Evolutionary conservation across 2,329 filamentous ascomycete genomes (phyloP).

Genomic region (Colletotrichum sp.): DNA sequence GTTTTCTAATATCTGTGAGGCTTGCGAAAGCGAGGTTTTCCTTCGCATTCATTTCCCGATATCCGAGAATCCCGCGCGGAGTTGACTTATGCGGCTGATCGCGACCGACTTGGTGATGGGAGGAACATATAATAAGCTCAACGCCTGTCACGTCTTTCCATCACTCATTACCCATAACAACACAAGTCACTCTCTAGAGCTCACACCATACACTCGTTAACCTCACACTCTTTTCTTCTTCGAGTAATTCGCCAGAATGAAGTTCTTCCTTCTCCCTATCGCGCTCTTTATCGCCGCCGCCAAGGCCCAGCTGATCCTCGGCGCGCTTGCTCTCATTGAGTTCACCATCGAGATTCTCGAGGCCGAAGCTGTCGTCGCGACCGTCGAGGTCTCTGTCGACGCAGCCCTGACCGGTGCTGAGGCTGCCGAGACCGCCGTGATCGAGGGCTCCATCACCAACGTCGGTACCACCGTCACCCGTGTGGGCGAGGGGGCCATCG

Average conservation of each 20-base stretch:
- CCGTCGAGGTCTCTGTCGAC: background rate
- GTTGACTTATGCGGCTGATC: rapidly evolving
- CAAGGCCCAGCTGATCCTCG: background rate
- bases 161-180: no score
- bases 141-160: background rate
- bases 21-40: background rate
- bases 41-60: background rate
- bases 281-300: background rate
- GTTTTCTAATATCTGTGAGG: background rate
- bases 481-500: background rate
- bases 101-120: background rate
- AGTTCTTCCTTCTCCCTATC: background rate
- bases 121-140: background rate
- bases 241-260: background rate
- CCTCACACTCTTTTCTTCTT: rapidly evolving
- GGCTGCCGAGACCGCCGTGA: background rate
- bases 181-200: background rate
- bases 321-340: background rate
- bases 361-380: background rate
- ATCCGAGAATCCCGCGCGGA: background rate
- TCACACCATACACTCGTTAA: background rate
- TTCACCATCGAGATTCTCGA: background rate
- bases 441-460: background rate
- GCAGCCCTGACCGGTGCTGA: background rate
- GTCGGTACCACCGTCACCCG: background rate